Base-by-base conservation (phyloP, 768 basidiomycete species). In the Pilatotrama ljubarskyi region DNA sequence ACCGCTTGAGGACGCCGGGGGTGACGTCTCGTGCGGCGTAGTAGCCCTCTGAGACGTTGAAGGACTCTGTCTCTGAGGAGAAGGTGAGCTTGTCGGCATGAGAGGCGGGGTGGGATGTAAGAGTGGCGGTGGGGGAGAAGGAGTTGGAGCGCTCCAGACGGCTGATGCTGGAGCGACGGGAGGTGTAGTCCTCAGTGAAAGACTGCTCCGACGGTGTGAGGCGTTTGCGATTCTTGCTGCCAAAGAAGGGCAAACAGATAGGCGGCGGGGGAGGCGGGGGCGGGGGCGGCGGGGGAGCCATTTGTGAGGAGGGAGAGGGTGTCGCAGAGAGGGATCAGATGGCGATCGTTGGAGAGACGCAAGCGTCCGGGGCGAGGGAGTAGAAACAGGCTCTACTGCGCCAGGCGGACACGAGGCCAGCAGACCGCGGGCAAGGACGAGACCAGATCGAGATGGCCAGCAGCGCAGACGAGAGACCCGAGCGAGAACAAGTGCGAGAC, bases 111-210 rank as follows among this genome's bases (percentile, higher is more conserved):
- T 64, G 63, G 15, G 72, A 73, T n/a, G 73, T 73, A 51, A 75
- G 66, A 20, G 74, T 75, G 13, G 72, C 68, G n/a, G 72, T 74
- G 20, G 74, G 71, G 5, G 74, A 75, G 62, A 65, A 74, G 13
- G 64, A 65, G 62, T 38, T 55, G 40, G 56, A 25, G 35, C 66
- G 64, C 41, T 64, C 64, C n/a, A 69, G 62, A 29, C 68, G 71
- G 46, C 59, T 56, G 55, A 68, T 64, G 55, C 67, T 69, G 42
- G 69, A 68, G 36, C 70, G 66, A 11, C 61, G 55, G 0, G 71
- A 70, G 58, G 58, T 55, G 53, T 58, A 64, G 41, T 63, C 66
- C 48, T 69, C 70, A 13, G 63, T 48, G 18, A 55, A 50, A 17
- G 69, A 61, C 38, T 57, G 52, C 49, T 70, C 65, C 22, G 71